Percentiles rank a stretch among this genome's conserved stretches.
Evolutionary conservation across 768 basidiomycete species (phyloP).

Genomic region (Mycena indigotica): DNA sequence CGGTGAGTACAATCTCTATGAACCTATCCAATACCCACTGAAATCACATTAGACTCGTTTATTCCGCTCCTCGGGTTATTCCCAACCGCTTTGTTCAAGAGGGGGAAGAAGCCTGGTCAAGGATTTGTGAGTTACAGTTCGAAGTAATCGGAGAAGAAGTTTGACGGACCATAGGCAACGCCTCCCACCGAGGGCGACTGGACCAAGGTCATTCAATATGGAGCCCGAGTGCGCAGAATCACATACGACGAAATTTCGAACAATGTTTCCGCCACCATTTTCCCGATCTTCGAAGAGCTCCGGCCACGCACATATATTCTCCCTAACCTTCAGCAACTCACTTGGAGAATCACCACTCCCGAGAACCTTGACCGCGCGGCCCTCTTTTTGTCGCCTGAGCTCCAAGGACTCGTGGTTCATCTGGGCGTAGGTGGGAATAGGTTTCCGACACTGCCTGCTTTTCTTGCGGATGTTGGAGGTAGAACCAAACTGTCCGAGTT

Average conservation of each 20-base stretch:
- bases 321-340: constrained; percentile 67
- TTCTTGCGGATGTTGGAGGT: constrained; percentile 65
- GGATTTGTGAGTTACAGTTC: constrained; percentile 63
- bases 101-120: constrained; percentile 69
- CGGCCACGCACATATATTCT: constrained; percentile 66
- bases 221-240: constrained; percentile 66
- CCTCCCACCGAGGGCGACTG: constrained; percentile 69
- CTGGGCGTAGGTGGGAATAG: constrained; percentile 55
- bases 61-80: constrained; percentile 73
- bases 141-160: too few relatives aligned
- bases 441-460: constrained; percentile 59
- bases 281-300: constrained; percentile 65
- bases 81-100: constrained; percentile 67
- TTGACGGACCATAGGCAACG: constrained; percentile 21
- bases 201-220: constrained; percentile 65
- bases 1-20: constrained; percentile 7
- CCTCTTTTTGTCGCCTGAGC: constrained; percentile 66
- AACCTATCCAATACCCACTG: background rate
- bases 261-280: constrained; percentile 64
- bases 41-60: constrained; percentile 54
- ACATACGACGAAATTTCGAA: constrained; percentile 70
- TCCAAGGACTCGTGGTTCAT: constrained; percentile 57
- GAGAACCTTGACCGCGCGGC: constrained; percentile 64
- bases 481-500: constrained; percentile 67
- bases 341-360: constrained; percentile 71